Base-by-base conservation (phyloP, 2,329 filamentous ascomycete species). In the Lasiodiplodia theobromae region DNA sequence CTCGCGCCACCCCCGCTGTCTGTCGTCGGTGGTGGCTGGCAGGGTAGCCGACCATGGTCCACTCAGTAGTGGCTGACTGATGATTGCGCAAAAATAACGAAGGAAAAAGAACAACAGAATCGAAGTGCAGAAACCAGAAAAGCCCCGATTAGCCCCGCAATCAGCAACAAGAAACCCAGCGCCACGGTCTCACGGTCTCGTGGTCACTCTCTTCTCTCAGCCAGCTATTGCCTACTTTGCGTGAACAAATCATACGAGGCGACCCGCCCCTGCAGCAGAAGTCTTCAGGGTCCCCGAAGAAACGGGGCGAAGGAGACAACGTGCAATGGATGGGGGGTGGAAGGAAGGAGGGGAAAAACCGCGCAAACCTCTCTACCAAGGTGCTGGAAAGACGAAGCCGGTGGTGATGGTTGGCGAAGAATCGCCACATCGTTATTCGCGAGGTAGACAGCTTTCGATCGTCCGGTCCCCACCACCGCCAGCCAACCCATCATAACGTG, bases 131-230 rank as follows among this genome's bases (percentile, higher is more conserved):
- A 57, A 37, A 57, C 12, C 21, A 34, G 31, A 57, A 34, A 57
- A 28, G 25, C 53, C 53, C 53, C 53, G 34, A 28, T 21, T 16
- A 57, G n/a, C 53, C 28, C 31, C 53, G 28, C 53, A 57, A 57
- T 11, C 53, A 37, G 37, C 31, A 34, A 34, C 1, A 18, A 31
- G 28, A 18, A n/a, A 4, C 18, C 25, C 18, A 37, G 37, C 53
- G 28, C 53, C 44, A 47, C n/a, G 44, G n/a, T 47, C 44, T 47
- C 18, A 47, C 44, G 18, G 44, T 21, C 44, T 47, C 44, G 44
- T 47, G 44, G 44, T 11, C 44, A 8, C n/a, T 8, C 18, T 21
- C n/a, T n/a, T 34, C 8, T 34, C 31, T 34, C 31, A 34, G 31
- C 31, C 31, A 34, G 12, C 44, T 47, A 21, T n/a, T 47, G 18